phyloP scores from a whole-genome alignment of 495 filamentous ascomycete genomes.

The Schizothecium vesticola region DNA sequence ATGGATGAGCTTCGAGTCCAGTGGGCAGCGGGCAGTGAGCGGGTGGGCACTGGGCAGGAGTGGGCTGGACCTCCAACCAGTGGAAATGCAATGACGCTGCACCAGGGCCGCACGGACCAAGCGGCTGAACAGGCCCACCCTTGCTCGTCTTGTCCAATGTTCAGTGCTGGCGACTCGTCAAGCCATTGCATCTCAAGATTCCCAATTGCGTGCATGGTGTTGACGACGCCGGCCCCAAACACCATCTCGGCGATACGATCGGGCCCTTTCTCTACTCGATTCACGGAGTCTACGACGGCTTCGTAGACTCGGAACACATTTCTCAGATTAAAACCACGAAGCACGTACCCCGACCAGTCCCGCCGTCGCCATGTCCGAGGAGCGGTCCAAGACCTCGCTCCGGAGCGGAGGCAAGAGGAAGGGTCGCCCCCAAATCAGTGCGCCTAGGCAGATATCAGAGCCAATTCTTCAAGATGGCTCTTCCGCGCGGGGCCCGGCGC shows the following conservation, averaged over 20 bases:
- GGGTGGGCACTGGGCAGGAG: too few species aligned
- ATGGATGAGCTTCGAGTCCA: background rate
- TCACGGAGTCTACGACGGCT: background rate
- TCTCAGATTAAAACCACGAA: too few species aligned
- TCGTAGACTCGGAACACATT: too few species aligned
- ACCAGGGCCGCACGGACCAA: slow-evolving; percentile 9
- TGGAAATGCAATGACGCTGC: slow-evolving; percentile 12
- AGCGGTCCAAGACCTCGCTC: slow-evolving; percentile 74
- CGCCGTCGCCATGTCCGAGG: slow-evolving; percentile 50
- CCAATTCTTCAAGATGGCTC: slow-evolving; percentile 47
- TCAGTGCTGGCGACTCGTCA: background rate
- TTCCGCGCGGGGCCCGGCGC: slow-evolving; percentile 27
- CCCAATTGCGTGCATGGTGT: background rate
- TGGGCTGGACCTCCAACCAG: background rate
- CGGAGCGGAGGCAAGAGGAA: slow-evolving; percentile 73
- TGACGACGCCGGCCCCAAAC: background rate
- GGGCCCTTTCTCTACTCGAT: background rate
- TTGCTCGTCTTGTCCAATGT: background rate
- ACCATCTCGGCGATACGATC: background rate
- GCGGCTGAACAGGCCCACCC: slow-evolving; percentile 5
- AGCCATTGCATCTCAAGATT: background rate
- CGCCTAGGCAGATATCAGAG: slow-evolving; percentile 72
- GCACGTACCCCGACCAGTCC: background rate
- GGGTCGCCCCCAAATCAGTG: slow-evolving; percentile 70
- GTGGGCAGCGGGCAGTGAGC: background rate